phyloP scores from a whole-genome alignment of 441 rosid species.

The Breynia disticha region DNA sequence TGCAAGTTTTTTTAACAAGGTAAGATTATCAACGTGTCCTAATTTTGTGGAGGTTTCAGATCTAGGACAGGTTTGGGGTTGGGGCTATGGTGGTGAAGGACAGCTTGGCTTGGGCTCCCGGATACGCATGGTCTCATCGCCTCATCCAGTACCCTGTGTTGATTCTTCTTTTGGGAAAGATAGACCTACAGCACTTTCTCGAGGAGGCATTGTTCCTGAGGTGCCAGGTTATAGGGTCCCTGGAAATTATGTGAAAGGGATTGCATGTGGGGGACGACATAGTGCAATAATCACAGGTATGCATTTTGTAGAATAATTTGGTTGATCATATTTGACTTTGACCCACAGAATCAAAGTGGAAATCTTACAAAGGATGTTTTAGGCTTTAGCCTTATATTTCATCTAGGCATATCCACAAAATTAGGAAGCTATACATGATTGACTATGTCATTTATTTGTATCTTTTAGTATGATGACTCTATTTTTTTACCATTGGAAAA shows the following conservation, averaged over 20 bases:
- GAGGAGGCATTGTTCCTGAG: slow-evolving; percentile 44
- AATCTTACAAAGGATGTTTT: too few relatives aligned
- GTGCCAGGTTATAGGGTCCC: slow-evolving; percentile 53
- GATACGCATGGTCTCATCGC: slow-evolving; percentile 83
- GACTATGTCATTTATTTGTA: neutral
- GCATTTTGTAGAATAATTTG: neutral
- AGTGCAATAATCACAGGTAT: slow-evolving; percentile 87
- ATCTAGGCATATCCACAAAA: too few relatives aligned
- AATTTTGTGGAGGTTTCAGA: slow-evolving; percentile 50
- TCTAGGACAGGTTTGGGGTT: slow-evolving; percentile 99
- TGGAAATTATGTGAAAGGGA: slow-evolving; percentile 74
- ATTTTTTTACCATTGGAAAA: neutral
- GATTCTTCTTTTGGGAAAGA: slow-evolving; percentile 57
- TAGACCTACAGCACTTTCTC: slow-evolving; percentile 35
- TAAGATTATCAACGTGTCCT: slow-evolving; percentile 27
- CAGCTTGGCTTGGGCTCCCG: slow-evolving; percentile 98
- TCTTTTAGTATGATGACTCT: neutral
- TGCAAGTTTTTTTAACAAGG: slow-evolving; percentile 17
- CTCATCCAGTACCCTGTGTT: slow-evolving; percentile 73
- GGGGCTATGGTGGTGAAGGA: slow-evolving; percentile 99
- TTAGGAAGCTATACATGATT: neutral
- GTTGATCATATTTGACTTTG: too few relatives aligned
- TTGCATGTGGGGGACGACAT: slow-evolving; percentile 96
- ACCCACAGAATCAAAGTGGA: too few relatives aligned
- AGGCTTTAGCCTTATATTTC: too few relatives aligned